Conservation (phyloP, 208 protist genomes). For the Wallacemonas sp. region DNA sequence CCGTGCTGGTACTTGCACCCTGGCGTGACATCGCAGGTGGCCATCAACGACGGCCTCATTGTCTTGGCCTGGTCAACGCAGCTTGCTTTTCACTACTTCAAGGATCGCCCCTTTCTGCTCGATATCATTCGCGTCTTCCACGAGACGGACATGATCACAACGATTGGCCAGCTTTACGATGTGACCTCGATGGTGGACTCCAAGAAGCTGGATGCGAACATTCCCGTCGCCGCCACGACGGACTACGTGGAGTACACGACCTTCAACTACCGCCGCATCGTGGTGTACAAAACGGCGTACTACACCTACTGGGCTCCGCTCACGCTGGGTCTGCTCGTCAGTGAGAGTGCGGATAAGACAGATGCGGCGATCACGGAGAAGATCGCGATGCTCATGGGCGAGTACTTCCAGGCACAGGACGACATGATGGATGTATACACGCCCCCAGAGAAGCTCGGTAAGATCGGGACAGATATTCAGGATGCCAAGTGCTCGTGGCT, state of each 20-base stretch:
- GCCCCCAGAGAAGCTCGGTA: conserved; percentile 94
- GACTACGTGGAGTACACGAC: conserved; percentile 88
- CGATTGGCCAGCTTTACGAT: conserved; percentile 97
- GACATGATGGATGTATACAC: conserved; percentile 98
- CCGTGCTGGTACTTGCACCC: conserved; percentile 94
- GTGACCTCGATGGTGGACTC: conserved; percentile 91
- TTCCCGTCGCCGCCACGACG: conserved; percentile 56
- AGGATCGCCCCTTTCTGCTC: conserved; percentile 73
- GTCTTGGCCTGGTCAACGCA: conserved; percentile 91
- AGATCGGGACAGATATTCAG: conserved; percentile 98
- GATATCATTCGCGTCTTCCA: conserved; percentile 93
- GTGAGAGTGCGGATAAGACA: conserved; percentile 53
- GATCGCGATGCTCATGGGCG: conserved; percentile 94
- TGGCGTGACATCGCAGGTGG: conserved; percentile 91
- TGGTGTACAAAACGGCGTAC: conserved; percentile 97
- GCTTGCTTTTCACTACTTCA: conserved; percentile 93
- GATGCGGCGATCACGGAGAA: conserved; percentile 63
- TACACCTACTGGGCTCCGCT: conserved; percentile 98
- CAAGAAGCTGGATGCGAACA: conserved; percentile 80
- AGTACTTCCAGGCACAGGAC: conserved; percentile 98
- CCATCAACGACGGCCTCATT: conserved; percentile 97
- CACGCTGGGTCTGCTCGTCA: conserved; percentile 92
- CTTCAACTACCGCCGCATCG: conserved; percentile 92
- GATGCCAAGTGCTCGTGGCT: conserved; percentile 98
- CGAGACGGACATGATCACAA: conserved; percentile 91